A percentile compares a stretch with the other conserved stretches of the same genome.
These are phyloP conservation scores for Letharia columbiana DNA, from an alignment of 495 filamentous ascomycete genomes.

Conservation along the genomic window DNA sequence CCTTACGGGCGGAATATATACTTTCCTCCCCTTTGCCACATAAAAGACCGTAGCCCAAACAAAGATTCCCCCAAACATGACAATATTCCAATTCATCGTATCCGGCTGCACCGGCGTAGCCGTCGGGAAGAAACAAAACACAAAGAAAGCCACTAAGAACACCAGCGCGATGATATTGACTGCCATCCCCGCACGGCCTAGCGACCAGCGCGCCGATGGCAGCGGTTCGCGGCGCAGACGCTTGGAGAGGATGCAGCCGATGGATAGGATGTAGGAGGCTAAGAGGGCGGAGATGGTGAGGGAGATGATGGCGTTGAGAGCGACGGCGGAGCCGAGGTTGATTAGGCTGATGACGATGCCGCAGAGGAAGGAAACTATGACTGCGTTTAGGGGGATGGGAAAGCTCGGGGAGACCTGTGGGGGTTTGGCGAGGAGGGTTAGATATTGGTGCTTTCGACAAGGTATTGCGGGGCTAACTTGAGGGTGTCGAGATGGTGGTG, in stretches of 20 bases:
- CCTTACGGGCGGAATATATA: constrained; percentile 40
- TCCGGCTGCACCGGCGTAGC: constrained; percentile 31
- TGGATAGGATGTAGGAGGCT: constrained; percentile 37
- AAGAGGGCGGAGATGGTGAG: constrained; percentile 34
- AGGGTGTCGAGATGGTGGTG: not conserved
- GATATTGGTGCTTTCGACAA: not conserved
- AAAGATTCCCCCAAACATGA: constrained; percentile 40
- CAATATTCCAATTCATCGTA: constrained; percentile 47
- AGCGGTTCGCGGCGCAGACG: constrained; percentile 35
- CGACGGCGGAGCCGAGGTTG: constrained; percentile 49
- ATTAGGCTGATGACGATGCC: constrained; percentile 36
- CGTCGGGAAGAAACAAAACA: constrained; percentile 42
- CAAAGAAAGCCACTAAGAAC: constrained; percentile 41
- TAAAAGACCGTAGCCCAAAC: constrained; percentile 41
- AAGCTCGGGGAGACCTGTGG: constrained; percentile 24
- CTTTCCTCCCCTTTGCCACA: constrained; percentile 32
- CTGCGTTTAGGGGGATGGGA: constrained; percentile 47
- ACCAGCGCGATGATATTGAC: constrained; percentile 31
- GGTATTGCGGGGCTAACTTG: not conserved
- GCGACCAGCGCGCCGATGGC: constrained; percentile 35
- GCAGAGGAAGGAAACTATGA: constrained; percentile 39
- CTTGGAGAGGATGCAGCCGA: constrained; percentile 39
- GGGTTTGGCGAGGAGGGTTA: not conserved
- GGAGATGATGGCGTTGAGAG: constrained; percentile 42
- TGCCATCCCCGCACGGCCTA: constrained; percentile 37